phyloP scores from a whole-genome alignment of 2,329 filamentous ascomycete genomes.

The Aspergillus quadrilineatus region DNA sequence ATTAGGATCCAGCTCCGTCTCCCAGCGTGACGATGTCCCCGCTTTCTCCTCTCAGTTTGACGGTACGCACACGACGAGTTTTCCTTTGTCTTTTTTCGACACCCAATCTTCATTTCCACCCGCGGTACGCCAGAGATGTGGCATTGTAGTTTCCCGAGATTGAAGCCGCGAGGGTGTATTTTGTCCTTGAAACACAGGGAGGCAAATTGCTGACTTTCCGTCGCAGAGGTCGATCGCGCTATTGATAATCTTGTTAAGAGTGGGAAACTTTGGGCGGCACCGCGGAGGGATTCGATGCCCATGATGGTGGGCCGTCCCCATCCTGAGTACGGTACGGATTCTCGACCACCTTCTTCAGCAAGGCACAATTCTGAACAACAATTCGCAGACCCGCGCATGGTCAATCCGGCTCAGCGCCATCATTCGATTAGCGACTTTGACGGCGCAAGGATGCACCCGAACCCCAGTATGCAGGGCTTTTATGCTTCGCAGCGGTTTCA shows the following conservation, averaged over 20 bases:
- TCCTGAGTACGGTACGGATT: conserved; percentile 59
- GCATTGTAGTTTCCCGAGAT: neutral
- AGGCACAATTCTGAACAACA: conserved; percentile 26
- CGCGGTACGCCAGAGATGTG: neutral
- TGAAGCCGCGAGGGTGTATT: neutral
- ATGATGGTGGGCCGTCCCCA: conserved; percentile 60
- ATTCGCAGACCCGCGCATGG: conserved; percentile 67
- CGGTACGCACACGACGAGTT: conserved; percentile 58
- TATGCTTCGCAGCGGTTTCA: conserved; percentile 93
- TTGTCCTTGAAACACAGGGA: neutral
- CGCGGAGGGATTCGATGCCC: conserved; percentile 78
- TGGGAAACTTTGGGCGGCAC: conserved; percentile 77
- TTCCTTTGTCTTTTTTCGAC: neutral
- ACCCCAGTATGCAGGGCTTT: conserved; percentile 84
- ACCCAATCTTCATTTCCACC: neutral
- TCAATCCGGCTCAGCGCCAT: conserved; percentile 67
- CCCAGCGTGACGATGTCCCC: conserved; percentile 69
- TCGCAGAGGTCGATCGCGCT: conserved; percentile 87
- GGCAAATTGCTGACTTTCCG: conserved; percentile 18
- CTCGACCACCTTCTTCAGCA: conserved; percentile 14
- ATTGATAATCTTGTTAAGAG: conserved; percentile 96
- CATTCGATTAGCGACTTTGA: conserved; percentile 86
- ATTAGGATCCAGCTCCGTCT: conserved; percentile 71
- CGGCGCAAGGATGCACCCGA: conserved; percentile 68
- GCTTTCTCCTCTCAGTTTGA: conserved; percentile 88